Conservation (phyloP, 2,329 filamentous ascomycete genomes). For the Aurifilum marmelostoma region DNA sequence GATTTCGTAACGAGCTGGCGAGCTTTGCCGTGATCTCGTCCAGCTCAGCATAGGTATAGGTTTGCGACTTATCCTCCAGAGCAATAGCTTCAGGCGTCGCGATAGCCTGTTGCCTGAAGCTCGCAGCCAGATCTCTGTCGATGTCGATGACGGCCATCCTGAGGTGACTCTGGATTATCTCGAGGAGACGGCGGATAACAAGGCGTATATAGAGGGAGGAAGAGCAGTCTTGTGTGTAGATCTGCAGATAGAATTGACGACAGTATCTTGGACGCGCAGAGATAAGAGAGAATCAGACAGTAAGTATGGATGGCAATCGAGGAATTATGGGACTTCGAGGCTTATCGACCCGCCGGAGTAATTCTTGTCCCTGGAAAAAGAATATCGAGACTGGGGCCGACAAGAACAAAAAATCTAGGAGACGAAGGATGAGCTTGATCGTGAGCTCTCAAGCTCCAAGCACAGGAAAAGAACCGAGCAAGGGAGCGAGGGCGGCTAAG, state of each 20-base stretch:
- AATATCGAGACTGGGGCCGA: background rate
- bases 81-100: constrained; percentile 71
- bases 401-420: background rate
- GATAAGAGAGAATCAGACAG: background rate
- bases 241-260: background rate
- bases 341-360: background rate
- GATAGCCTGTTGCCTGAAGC: constrained; percentile 71
- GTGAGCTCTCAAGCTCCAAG: background rate
- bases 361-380: background rate
- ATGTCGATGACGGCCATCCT: constrained; percentile 70
- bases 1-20: constrained; percentile 63
- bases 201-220: background rate
- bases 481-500: background rate
- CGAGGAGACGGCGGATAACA: background rate
- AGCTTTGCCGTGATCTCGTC: constrained; percentile 69
- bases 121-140: constrained; percentile 71
- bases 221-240: background rate
- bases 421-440: background rate
- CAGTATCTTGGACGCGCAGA: background rate
- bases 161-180: background rate
- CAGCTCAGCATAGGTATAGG: constrained; percentile 74
- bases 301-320: background rate
- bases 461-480: background rate
- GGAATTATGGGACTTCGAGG: background rate
- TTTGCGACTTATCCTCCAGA: constrained; percentile 69